Conservation (phyloP, 176 grass and related monocot genomes). For the Oryza australiensis region DNA sequence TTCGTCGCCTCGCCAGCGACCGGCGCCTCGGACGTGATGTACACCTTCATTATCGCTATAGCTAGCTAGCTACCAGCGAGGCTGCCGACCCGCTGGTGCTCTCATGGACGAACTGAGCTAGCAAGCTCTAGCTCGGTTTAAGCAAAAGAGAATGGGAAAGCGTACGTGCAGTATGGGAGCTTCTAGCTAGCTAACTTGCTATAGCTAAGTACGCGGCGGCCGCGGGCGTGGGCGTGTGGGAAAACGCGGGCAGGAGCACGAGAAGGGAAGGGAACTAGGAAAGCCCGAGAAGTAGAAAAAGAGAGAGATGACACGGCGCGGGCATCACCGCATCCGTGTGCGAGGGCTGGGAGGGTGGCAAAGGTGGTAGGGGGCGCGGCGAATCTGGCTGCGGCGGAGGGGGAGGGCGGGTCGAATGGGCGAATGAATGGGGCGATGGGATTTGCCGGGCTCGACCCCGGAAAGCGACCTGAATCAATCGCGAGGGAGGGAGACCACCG, state of each 20-base stretch:
- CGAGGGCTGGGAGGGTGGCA: neutral
- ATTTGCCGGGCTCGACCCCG: conserved; percentile 21
- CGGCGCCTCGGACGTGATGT: conserved; percentile 44
- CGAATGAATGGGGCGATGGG: conserved; percentile 8
- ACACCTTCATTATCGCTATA: conserved; percentile 48
- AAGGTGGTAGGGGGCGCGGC: too few relatives aligned
- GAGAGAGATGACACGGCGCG: neutral
- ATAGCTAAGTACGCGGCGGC: neutral
- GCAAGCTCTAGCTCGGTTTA: too few relatives aligned
- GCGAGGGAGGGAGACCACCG: conserved; percentile 31
- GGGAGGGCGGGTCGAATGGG: neutral
- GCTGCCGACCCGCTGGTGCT: neutral
- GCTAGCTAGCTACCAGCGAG: neutral
- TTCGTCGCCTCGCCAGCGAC: neutral
- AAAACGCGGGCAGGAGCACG: neutral
- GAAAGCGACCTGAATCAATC: conserved; percentile 26
- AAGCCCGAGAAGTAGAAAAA: neutral
- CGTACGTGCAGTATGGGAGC: neutral
- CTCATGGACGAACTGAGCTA: conserved; percentile 9
- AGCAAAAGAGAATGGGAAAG: neutral
- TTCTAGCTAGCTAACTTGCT: neutral
- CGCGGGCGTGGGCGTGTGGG: neutral
- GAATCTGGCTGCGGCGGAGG: neutral
- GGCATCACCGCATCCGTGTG: neutral
- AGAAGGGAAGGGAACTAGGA: neutral